Conservation (phyloP, 345 rosid species). For the Eucalyptus marginata region DNA sequence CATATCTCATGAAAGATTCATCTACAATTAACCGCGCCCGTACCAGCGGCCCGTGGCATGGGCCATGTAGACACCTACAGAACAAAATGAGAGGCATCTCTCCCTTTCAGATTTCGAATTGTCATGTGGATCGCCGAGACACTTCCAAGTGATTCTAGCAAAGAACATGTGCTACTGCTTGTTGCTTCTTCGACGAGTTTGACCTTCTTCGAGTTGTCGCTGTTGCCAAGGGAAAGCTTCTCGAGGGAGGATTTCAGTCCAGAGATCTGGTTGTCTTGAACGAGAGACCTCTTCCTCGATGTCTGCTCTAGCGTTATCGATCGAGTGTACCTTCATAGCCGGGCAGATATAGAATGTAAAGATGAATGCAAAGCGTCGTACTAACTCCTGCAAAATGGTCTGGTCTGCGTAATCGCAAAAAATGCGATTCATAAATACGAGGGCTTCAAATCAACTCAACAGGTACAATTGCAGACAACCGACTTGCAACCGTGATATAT, state of each 20-base stretch:
- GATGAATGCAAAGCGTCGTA: conserved; percentile 61
- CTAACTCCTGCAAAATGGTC: conserved; percentile 54
- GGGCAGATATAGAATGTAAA: conserved; percentile 49
- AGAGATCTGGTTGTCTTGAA: conserved; percentile 45
- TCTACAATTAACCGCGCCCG: neutral
- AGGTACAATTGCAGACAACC: neutral
- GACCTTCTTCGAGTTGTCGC: conserved; percentile 57
- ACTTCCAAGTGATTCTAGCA: neutral
- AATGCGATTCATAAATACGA: neutral
- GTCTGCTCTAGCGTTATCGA: conserved; percentile 29
- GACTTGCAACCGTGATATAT: neutral
- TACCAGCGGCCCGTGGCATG: neutral
- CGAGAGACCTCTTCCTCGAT: conserved; percentile 12
- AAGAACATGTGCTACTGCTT: conserved; percentile 3
- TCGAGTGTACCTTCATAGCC: conserved; percentile 37
- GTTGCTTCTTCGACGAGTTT: conserved; percentile 59
- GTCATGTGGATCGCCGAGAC: neutral
- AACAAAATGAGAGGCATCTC: neutral
- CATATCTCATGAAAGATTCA: neutral
- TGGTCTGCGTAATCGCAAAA: conserved; percentile 28
- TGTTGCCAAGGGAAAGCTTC: conserved; percentile 58
- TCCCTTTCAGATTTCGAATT: neutral
- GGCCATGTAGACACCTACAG: neutral
- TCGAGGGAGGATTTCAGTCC: conserved; percentile 54
- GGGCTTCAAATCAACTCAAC: neutral